These are phyloP conservation scores for Elaphomyces granulatus DNA, from an alignment of 495 filamentous ascomycete genomes.

Conservation along the genomic window DNA sequence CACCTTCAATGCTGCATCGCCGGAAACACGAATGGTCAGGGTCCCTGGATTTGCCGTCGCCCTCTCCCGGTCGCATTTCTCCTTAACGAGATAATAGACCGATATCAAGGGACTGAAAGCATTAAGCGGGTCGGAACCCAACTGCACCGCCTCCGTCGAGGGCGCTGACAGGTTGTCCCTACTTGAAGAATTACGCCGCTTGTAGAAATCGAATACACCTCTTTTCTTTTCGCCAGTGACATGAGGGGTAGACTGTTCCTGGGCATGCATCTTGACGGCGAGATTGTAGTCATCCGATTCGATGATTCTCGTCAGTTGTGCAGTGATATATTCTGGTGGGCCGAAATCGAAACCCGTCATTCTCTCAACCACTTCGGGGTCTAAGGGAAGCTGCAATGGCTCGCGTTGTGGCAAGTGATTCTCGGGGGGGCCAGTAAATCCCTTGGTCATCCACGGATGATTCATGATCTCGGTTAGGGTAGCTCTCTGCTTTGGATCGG, in stretches of 20 bases:
- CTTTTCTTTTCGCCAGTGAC: conserved; percentile 68
- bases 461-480: conserved; percentile 85
- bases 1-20: conserved; percentile 47
- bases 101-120: conserved; percentile 88
- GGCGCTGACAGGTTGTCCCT: conserved; percentile 77
- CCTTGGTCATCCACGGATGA: conserved; percentile 96
- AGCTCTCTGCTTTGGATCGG: conserved; percentile 77
- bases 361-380: conserved; percentile 66
- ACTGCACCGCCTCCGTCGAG: conserved; percentile 67
- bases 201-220: conserved; percentile 95
- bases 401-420: conserved; percentile 79
- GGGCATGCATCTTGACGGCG: conserved; percentile 53
- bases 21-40: conserved; percentile 38
- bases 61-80: conserved; percentile 80
- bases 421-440: conserved; percentile 71
- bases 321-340: conserved; percentile 61
- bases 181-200: conserved; percentile 80
- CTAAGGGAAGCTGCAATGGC: conserved; percentile 70
- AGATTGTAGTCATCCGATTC: conserved; percentile 85
- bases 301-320: conserved; percentile 69
- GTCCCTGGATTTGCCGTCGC: conserved; percentile 48
- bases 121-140: conserved; percentile 81
- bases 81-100: conserved; percentile 88
- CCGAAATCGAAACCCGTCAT: conserved; percentile 99
- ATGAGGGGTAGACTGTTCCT: conserved; percentile 45